These are phyloP conservation scores for Umbelopsis ramanniana DNA, from an alignment of 192 early-diverging fungal species.

Conservation along the genomic window DNA sequence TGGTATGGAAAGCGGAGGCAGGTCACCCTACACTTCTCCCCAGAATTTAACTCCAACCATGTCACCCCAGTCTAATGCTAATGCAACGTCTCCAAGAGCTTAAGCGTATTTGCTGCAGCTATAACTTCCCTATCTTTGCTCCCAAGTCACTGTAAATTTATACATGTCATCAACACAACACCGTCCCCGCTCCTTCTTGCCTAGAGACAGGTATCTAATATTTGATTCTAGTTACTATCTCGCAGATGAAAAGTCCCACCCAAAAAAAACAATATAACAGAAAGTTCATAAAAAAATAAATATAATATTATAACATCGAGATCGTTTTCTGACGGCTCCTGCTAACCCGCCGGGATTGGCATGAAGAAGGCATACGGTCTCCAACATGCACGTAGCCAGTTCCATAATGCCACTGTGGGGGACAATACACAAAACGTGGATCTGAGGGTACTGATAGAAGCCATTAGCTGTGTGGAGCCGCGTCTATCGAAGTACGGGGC, in stretches of 20 bases:
- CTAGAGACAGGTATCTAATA: too few relatives aligned
- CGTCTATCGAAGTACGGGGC: background rate
- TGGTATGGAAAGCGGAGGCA: background rate
- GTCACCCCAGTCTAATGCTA: slow-evolving; percentile 6
- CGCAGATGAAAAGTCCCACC: background rate
- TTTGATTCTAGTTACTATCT: too few relatives aligned
- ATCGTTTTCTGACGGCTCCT: too few relatives aligned
- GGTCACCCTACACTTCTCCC: slow-evolving; percentile 14
- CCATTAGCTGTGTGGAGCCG: too few relatives aligned
- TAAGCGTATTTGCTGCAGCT: background rate
- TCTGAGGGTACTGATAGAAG: too few relatives aligned
- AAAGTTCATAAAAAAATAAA: background rate
- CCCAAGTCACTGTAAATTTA: slow-evolving; percentile 16
- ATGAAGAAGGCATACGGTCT: too few relatives aligned
- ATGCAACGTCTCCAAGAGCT: background rate
- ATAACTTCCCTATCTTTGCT: background rate
- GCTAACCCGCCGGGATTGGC: too few relatives aligned
- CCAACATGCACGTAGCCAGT: too few relatives aligned
- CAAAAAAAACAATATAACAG: background rate
- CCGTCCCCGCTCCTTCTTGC: background rate
- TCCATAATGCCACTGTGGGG: too few relatives aligned
- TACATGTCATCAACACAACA: background rate
- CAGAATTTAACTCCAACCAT: slow-evolving; percentile 3
- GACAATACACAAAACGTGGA: too few relatives aligned
- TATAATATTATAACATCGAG: background rate